phyloP scores from a whole-genome alignment of 176 grass and related monocot species.

The Ensete glaucum region DNA sequence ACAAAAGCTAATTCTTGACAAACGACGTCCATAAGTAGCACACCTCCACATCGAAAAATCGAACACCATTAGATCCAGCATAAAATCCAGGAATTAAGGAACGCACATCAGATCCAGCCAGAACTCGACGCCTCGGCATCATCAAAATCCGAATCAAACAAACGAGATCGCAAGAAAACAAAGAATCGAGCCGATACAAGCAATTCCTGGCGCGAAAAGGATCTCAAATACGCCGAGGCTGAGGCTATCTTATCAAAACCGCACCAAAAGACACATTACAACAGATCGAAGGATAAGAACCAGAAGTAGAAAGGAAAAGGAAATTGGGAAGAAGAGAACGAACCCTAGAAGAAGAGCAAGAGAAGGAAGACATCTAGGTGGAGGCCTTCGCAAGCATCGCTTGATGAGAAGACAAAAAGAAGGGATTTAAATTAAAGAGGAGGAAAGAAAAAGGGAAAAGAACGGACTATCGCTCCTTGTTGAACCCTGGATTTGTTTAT shows the following conservation, averaged over 20 bases:
- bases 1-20: not conserved
- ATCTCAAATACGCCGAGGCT: too few species aligned
- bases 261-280: not conserved
- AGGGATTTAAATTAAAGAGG: too few species aligned
- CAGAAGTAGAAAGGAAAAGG: not conserved
- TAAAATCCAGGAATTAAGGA: not conserved
- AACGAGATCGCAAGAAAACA: not conserved
- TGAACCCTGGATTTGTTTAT: too few species aligned
- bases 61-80: not conserved
- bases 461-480: too few species aligned
- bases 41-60: not conserved
- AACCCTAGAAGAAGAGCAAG: slow-evolving; percentile 80
- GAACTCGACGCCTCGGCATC: not conserved
- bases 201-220: not conserved
- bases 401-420: slow-evolving; percentile 10
- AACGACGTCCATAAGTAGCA: not conserved
- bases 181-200: not conserved
- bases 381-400: slow-evolving; percentile 74
- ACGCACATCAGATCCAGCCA: not conserved
- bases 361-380: slow-evolving; percentile 63
- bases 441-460: too few species aligned
- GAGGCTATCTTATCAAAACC: not conserved
- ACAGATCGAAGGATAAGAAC: not conserved
- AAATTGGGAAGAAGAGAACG: not conserved
- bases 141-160: not conserved